These are phyloP conservation scores for Pseudophaeomoniella oleicola DNA, from an alignment of 2,329 filamentous ascomycete species.

Conservation along the genomic window DNA sequence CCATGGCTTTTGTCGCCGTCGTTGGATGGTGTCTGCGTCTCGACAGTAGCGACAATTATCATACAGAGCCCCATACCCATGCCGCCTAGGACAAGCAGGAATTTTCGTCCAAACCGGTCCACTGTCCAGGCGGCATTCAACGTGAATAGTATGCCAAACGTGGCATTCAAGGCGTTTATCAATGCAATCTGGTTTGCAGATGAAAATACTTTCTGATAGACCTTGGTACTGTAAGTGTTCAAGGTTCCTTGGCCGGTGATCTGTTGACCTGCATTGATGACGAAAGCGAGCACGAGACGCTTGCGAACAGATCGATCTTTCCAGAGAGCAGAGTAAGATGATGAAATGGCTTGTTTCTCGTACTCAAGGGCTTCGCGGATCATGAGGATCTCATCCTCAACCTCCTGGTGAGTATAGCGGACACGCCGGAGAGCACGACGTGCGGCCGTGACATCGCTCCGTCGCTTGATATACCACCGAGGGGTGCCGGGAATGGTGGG, in stretches of 20 bases:
- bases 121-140: slow-evolving; percentile 61
- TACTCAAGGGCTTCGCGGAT: slow-evolving; percentile 58
- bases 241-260: slow-evolving; percentile 58
- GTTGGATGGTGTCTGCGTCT: slow-evolving; percentile 42
- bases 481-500: slow-evolving; percentile 56
- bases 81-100: slow-evolving; percentile 54
- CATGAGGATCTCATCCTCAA: slow-evolving; percentile 49
- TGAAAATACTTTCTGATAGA: slow-evolving; percentile 57
- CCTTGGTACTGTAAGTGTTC: slow-evolving; percentile 58
- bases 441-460: slow-evolving; percentile 45
- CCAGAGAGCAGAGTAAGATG: slow-evolving; percentile 51
- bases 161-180: slow-evolving; percentile 62
- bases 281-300: slow-evolving; percentile 48
- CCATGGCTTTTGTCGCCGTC: slow-evolving; percentile 37
- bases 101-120: slow-evolving; percentile 55
- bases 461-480: slow-evolving; percentile 42
- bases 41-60: slow-evolving; percentile 47
- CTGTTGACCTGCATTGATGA: slow-evolving; percentile 58
- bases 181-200: slow-evolving; percentile 45
- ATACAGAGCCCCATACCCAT: slow-evolving; percentile 57
- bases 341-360: slow-evolving; percentile 54
- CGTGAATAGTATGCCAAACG: slow-evolving; percentile 51
- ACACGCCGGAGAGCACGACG: slow-evolving; percentile 42
- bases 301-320: slow-evolving; percentile 55
- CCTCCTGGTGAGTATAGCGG: slow-evolving; percentile 48